Conservation (phyloP, 169 alveolate species). For the Besnoitia besnoiti region DNA sequence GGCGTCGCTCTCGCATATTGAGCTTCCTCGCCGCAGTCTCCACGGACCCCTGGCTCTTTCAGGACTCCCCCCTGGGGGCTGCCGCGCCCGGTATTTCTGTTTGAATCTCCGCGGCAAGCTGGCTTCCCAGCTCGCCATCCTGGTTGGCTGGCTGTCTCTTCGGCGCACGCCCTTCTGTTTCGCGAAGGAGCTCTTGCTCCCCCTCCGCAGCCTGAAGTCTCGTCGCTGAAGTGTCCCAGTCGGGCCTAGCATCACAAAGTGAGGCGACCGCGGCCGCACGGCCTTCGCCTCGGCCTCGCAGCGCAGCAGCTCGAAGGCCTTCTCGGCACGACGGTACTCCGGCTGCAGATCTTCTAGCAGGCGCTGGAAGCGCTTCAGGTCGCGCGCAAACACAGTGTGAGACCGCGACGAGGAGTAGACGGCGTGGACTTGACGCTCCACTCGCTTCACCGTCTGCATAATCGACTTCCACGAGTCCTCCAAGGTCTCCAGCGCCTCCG, state of each 20-base stretch:
- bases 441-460: neutral
- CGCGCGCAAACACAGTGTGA: conserved; percentile 8
- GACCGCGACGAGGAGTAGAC: conserved; percentile 10
- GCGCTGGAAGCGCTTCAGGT: neutral
- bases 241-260: too few species aligned
- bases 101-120: too few species aligned
- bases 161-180: too few species aligned
- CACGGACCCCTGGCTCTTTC: too few species aligned
- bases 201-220: neutral
- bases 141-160: too few species aligned
- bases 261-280: neutral
- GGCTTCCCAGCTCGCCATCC: too few species aligned
- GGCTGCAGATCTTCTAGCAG: neutral
- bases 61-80: too few species aligned
- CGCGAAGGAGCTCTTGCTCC: too few species aligned
- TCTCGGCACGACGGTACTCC: neutral
- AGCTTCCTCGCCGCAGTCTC: too few species aligned
- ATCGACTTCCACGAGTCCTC: conserved; percentile 24
- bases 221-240: neutral
- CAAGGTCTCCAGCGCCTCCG: neutral
- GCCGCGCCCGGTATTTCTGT: too few species aligned
- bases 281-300: neutral
- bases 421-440: conserved; percentile 8
- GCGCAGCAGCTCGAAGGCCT: neutral
- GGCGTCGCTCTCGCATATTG: too few species aligned